Conservation (phyloP, 768 basidiomycete species). For the Boletus rubropictus region DNA sequence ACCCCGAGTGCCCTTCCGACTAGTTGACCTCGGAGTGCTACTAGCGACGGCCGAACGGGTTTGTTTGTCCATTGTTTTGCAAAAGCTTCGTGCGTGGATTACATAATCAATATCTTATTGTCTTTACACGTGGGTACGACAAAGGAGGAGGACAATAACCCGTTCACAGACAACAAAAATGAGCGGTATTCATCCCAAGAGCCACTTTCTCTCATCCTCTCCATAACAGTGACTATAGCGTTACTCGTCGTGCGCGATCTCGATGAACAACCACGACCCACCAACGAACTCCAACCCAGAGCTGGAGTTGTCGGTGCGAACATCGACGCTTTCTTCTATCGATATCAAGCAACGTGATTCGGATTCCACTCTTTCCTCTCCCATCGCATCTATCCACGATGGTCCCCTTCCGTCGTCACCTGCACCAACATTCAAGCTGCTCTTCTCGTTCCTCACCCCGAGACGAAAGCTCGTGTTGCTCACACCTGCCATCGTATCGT, state of each 20-base stretch:
- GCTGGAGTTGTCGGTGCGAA: slow-evolving; percentile 19
- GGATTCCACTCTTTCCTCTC: slow-evolving; percentile 7
- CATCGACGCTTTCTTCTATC: slow-evolving; percentile 15
- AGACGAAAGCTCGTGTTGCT: slow-evolving; percentile 53
- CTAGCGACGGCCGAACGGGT: not conserved
- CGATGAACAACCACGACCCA: slow-evolving; percentile 31
- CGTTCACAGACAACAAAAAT: slow-evolving; percentile 24
- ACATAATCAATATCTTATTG: slow-evolving; percentile 20
- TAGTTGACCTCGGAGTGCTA: not conserved
- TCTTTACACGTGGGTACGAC: slow-evolving; percentile 13
- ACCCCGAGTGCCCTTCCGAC: not conserved
- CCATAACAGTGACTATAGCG: slow-evolving; percentile 1
- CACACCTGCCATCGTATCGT: slow-evolving; percentile 57
- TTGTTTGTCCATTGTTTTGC: slow-evolving; percentile 21
- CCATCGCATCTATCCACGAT: slow-evolving; percentile 12
- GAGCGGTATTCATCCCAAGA: not conserved
- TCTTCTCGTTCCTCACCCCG: slow-evolving; percentile 61
- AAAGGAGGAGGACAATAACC: slow-evolving; percentile 20
- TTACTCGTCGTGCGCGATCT: slow-evolving; percentile 24
- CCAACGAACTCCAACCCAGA: slow-evolving; percentile 6
- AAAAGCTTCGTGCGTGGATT: slow-evolving; percentile 18
- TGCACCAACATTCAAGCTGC: slow-evolving; percentile 52
- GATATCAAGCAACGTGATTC: slow-evolving; percentile 16
- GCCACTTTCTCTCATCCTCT: slow-evolving; percentile 12
- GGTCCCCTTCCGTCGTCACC: slow-evolving; percentile 25